These are phyloP conservation scores for Dalechampia spathulata DNA, from an alignment of 441 rosid genomes.

Conservation along the genomic window DNA sequence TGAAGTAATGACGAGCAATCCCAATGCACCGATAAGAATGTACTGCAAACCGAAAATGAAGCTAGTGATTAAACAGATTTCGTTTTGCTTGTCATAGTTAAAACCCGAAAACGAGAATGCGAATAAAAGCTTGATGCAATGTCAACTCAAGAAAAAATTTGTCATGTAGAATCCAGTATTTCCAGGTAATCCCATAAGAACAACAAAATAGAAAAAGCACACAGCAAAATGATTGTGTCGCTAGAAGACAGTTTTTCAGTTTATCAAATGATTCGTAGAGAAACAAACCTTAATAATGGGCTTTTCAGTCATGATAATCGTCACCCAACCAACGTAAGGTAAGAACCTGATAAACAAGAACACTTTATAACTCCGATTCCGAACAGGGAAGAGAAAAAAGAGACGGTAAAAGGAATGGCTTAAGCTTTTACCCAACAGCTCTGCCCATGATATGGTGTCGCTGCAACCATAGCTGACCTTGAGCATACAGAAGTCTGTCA, in stretches of 20 bases:
- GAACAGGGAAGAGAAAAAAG: not conserved
- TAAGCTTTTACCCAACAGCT: slow-evolving; percentile 68
- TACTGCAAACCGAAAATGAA: slow-evolving; percentile 39
- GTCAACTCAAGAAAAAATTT: not conserved
- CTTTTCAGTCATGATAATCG: slow-evolving; percentile 84
- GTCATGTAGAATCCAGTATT: not conserved
- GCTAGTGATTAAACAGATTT: too few species aligned
- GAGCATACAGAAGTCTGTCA: slow-evolving; percentile 82
- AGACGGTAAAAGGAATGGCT: not conserved
- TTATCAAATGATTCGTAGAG: not conserved
- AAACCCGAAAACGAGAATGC: too few species aligned
- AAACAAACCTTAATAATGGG: slow-evolving; percentile 79
- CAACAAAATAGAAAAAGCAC: not conserved
- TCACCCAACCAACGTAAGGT: slow-evolving; percentile 95
- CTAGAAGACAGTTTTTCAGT: not conserved
- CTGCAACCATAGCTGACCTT: slow-evolving; percentile 87
- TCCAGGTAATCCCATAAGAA: not conserved
- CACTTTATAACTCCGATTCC: not conserved
- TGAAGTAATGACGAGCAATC: slow-evolving; percentile 67
- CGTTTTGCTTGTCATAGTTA: too few species aligned
- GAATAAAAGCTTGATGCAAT: too few species aligned
- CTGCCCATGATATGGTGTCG: slow-evolving; percentile 88
- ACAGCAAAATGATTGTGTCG: not conserved
- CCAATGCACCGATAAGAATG: slow-evolving; percentile 71
- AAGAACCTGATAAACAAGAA: slow-evolving; percentile 43